Evolutionary conservation across 306 rosid genomes (phyloP).

Genomic region (Malus sieversii): DNA sequence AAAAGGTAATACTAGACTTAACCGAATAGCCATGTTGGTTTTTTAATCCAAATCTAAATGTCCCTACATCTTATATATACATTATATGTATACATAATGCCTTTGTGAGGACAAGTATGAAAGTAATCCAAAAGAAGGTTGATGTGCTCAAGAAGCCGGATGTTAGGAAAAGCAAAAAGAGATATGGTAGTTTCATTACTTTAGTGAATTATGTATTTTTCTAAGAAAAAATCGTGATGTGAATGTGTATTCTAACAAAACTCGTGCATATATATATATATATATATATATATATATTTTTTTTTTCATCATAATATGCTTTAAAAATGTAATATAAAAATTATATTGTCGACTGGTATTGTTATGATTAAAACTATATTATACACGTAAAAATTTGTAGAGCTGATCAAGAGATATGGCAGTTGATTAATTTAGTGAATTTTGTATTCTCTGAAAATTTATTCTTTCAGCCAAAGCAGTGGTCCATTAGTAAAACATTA

Average conservation of each 20-base stretch:
- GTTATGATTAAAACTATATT: too few relatives aligned
- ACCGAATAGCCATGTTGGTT: too few relatives aligned
- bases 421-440: background rate
- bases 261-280: background rate
- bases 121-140: background rate
- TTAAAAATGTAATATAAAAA: too few relatives aligned
- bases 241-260: background rate
- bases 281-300: too few relatives aligned
- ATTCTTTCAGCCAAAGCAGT: background rate
- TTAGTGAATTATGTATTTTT: background rate
- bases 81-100: background rate
- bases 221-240: background rate
- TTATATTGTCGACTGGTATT: too few relatives aligned
- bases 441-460: background rate
- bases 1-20: too few relatives aligned
- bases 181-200: background rate
- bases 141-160: background rate
- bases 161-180: background rate
- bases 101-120: background rate
- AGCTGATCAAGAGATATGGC: background rate
- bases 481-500: background rate
- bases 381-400: background rate
- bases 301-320: too few relatives aligned
- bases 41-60: too few relatives aligned
- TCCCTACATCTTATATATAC: too few relatives aligned